Evolutionary conservation across 768 basidiomycete genomes (phyloP), one percentile per base, ranked within the genome.

Genomic region (Paxillus involutus): DNA sequence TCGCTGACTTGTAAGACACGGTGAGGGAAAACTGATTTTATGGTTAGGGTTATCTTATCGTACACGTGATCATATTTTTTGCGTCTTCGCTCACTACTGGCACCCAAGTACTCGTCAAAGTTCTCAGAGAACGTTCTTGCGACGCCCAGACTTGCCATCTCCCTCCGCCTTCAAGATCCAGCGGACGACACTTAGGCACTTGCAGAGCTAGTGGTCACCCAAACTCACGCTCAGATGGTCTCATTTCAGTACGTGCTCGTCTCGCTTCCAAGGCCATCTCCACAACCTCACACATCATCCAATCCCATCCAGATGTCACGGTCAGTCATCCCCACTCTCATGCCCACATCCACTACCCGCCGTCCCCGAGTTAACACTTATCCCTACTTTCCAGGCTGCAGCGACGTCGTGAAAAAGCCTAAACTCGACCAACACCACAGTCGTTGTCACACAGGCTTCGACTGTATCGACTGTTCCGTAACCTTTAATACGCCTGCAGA

Each of bases 381-480:
- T 47, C 16, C 35, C 42, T 44, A 43, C 48, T 50, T 44, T 50
- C 37, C 55, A 91, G 91, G 69, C 35, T 97, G 94, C 69, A 75
- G 80, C 48, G 94, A 97, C 60, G 86, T 92, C 10, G 85, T 96
- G 29, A 97, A 93, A 71, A 97, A 97, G 64, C 94, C 94, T 12
- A 94, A 94, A 69, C 80, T 97, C 1, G 92, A 96, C 70, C 82
- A 86, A 65, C 94, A 96, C 63, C 59, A 67, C 44, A 67, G 63
- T 29, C 74, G 79, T 43, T 93, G 89, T 63, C 74, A 84, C 51
- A 61, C 80, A 2, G 81, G 86, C 7, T 89, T 91, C 61, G 89
- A 89, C 63, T 91, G 90, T 66, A 83, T 93, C 65, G 94, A 97
- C 66, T 97, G 94, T 71, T 87, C 84, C n/a, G 88, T 79, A 47